Evolutionary conservation across 805 yeast species (phyloP).

Genomic region (Candida alai): DNA sequence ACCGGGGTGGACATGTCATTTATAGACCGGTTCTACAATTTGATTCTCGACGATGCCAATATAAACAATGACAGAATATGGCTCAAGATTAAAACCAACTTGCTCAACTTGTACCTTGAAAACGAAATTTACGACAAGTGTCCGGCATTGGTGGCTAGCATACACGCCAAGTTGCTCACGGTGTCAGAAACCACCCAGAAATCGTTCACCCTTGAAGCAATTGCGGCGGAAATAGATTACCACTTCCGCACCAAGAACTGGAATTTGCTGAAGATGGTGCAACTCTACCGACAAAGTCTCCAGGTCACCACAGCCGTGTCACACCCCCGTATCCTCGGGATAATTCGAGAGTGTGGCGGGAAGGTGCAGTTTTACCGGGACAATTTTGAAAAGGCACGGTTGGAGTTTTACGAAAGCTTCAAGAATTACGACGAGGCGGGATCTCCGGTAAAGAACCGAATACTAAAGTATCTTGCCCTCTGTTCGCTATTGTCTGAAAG

Average conservation of each 20-base stretch:
- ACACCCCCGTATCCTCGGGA: constrained; percentile 71
- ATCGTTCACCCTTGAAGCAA: constrained; percentile 54
- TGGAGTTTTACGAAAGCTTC: constrained; percentile 55
- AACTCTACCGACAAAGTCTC: constrained; percentile 43
- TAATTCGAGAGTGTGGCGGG: constrained; percentile 76
- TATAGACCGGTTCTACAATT: constrained; percentile 28
- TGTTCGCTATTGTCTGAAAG: constrained; percentile 61
- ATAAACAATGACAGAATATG: constrained; percentile 37
- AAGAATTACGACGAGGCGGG: constrained; percentile 45
- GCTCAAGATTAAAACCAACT: constrained; percentile 45
- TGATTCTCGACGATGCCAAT: constrained; percentile 18
- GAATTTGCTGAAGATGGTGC: constrained; percentile 36
- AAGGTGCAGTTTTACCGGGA: constrained; percentile 57
- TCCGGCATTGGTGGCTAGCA: constrained; percentile 24
- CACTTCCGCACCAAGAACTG: constrained; percentile 35
- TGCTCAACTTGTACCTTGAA: constrained; percentile 26
- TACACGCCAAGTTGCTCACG: constrained; percentile 34
- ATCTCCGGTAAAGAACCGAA: constrained; percentile 44
- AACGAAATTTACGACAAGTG: constrained; percentile 19
- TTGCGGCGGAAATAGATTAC: constrained; percentile 63
- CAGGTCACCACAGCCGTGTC: constrained; percentile 59
- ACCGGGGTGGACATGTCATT: constrained; percentile 23
- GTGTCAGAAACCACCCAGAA: constrained; percentile 44
- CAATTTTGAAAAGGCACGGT: constrained; percentile 56
- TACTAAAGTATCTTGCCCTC: constrained; percentile 58